Base-by-base conservation (phyloP, 2,329 filamentous ascomycete genomes). In the Dothideomycetes sp. region DNA sequence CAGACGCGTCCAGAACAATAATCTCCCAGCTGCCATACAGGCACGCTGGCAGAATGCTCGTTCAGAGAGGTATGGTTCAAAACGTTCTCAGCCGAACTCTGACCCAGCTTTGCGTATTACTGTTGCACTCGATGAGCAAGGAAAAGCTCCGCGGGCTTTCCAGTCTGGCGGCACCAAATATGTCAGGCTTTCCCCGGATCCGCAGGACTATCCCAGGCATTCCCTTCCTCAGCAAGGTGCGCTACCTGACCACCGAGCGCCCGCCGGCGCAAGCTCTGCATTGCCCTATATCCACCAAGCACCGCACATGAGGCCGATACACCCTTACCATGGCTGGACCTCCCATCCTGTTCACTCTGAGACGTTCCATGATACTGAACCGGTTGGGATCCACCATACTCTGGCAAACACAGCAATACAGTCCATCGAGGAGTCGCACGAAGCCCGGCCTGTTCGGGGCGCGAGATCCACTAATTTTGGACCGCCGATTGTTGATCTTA, bases 91-190 rank as follows among this genome's bases (percentile, higher is more conserved):
- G 29, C 36, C 32, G 27, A 16, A 10, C 31, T 5, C 19, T 29
- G 22, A 33, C 31, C 16, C 33, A 8, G 36, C 27, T 9, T 38
- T 27, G 12, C 38, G 35, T 14, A 37, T 44, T 5, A 37, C 33
- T 34, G 42, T 44, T n/a, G 15, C 38, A 14, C 34, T 37, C 14
- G 42, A 44, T 18, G 19, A 34, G 10, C 27, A 34, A 31, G 42
- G 42, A 22, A 40, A 40, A 29, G 29, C 19, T 14, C 42, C 42
- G 8, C 33, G 38, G 5, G 37, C 31, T 19, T 30, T 44, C 10
- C 19, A 37, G n/a, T 31, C 27, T 3, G 24, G 24, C 2, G 42
- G 42, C 5, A 22, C 37, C 5, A 34, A 44, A 31, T 44, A 44
- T 31, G 31, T 37, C 4, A 31, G 42, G 31, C 37, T 40, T 17